Conservation (phyloP, 2,329 filamentous ascomycete genomes). For the Cordyceps cicadae region DNA sequence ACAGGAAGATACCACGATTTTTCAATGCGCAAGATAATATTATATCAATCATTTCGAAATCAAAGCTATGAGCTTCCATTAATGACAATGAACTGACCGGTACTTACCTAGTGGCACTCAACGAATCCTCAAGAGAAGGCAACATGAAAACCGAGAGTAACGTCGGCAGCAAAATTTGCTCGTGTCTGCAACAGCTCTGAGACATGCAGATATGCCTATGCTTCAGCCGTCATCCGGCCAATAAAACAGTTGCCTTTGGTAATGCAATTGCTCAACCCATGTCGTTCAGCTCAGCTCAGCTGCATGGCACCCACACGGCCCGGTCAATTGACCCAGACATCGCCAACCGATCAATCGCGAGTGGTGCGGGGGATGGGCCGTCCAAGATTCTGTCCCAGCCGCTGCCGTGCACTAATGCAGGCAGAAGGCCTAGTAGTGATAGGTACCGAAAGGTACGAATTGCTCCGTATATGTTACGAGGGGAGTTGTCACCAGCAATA, state of each 20-base stretch:
- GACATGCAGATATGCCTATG: background rate
- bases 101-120: background rate
- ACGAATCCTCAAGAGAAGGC: too few relatives aligned
- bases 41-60: background rate
- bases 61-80: background rate
- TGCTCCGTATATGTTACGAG: too few relatives aligned
- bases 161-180: background rate
- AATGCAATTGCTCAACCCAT: background rate
- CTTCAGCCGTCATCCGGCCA: background rate
- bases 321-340: background rate
- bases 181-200: background rate
- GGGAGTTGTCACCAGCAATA: too few relatives aligned
- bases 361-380: conserved; percentile 4
- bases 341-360: background rate
- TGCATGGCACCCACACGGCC: background rate
- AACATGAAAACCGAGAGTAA: too few relatives aligned
- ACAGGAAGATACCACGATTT: conserved; percentile 1
- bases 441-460: background rate
- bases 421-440: background rate
- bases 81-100: background rate
- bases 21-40: background rate
- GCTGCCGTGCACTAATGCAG: conserved; percentile 4
- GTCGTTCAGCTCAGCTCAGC: conserved; percentile 1
- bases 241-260: background rate
- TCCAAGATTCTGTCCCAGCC: background rate